Conservation (phyloP, 2,329 filamentous ascomycete species). For the Talaromyces verruculosus region DNA sequence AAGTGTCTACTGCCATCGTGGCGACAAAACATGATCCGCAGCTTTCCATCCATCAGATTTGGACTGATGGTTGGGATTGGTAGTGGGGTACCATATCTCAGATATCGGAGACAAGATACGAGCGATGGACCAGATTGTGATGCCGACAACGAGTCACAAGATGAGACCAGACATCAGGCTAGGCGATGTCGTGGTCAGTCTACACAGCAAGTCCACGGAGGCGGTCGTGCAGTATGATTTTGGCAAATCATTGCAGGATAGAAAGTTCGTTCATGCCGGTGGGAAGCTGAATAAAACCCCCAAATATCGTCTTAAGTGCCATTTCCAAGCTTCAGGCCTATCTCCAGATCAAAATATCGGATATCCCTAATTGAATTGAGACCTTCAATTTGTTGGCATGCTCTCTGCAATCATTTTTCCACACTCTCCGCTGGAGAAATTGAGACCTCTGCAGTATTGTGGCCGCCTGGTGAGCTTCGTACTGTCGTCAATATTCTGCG, state of each 20-base stretch:
- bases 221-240: constrained; percentile 30
- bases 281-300: neutral
- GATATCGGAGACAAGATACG: no score
- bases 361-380: no score
- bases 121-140: neutral
- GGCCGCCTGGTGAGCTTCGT: no score
- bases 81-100: no score
- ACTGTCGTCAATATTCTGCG: no score
- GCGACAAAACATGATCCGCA: neutral
- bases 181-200: constrained; percentile 23
- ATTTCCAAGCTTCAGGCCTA: no score
- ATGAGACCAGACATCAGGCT: constrained; percentile 20
- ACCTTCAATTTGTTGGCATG: no score
- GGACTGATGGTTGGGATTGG: neutral
- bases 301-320: no score
- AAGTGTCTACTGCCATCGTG: neutral
- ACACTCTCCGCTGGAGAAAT: no score
- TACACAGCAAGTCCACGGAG: constrained; percentile 19
- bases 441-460: no score
- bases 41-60: neutral
- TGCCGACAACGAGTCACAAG: neutral
- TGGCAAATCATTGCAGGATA: constrained; percentile 21
- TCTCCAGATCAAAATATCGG: no score
- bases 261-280: neutral
- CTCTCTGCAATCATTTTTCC: no score